Base-by-base conservation (phyloP, 768 basidiomycete species). In the Suillus tomentosus region DNA sequence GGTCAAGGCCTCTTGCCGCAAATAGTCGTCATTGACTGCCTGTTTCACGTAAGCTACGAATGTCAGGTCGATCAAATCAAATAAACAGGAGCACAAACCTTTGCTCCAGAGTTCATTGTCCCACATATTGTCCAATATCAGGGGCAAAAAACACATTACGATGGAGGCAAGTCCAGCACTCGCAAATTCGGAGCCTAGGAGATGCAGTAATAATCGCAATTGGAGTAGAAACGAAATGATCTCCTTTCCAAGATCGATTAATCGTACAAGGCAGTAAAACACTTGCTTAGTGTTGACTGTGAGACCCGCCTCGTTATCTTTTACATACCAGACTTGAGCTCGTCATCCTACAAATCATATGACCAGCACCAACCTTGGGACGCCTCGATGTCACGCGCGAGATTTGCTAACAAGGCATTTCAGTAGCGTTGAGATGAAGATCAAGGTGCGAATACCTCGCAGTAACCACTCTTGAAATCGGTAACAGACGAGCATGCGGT, bases 161-260 rank as follows among this genome's bases (percentile, higher is more conserved):
- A 74, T 51, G n/a, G 68, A 73, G 3, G 66, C 27, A 56, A 68
- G 70, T 1, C 72, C 72, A 27, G 71, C 71, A 9, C 64, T 63
- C 1, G 51, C 22, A n/a, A 71, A 54, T 17, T 62, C 60, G 15
- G 37, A 62, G 19, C 68, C 70, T 17, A 73, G 37, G 24, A 74
- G 57, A 31, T 68, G 57, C 24, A 31, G 11, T 0, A 74, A 62
- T 43, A 73, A 50, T 7, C 55, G 71, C n/a, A 73, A 63, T 19
- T 73, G 73, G 40, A 73, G 63, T 42, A 73, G 31, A 34, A 69
- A 62, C 31, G 73, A 74, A 36, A 68, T 19, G 14, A 22, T 19
- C 4, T 55, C 15, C 37, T 65, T 66, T 45, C 61, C 34, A 3
- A 74, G 37, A 7, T n/a, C 27, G 36, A 69, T 47, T 1, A 64